These are phyloP conservation scores for Beta corolliflora DNA, from an alignment of 179 eudicot genomes.

Conservation along the genomic window DNA sequence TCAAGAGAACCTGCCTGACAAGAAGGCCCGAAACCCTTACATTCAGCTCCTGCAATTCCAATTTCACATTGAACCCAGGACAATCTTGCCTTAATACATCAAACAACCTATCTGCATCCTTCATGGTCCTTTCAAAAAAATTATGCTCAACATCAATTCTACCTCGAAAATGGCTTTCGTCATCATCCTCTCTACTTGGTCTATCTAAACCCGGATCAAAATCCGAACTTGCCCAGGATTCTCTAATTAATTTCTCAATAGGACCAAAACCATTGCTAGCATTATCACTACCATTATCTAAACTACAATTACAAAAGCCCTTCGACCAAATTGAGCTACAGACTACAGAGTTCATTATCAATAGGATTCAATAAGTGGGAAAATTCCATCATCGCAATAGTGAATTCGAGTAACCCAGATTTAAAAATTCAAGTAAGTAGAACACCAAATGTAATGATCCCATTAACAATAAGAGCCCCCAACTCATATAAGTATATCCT, in stretches of 20 bases:
- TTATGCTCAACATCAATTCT: conserved; percentile 30
- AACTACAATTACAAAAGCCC: conserved; percentile 46
- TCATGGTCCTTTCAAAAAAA: conserved; percentile 39
- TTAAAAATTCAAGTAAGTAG: conserved; percentile 20
- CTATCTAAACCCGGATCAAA: conserved; percentile 27
- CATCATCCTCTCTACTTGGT: conserved; percentile 18
- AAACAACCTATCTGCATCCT: conserved; percentile 59
- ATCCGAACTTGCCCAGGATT: conserved; percentile 38
- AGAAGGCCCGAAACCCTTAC: conserved; percentile 68
- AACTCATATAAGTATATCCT: conserved; percentile 9
- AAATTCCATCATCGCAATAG: conserved; percentile 41
- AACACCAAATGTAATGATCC: conserved; percentile 27
- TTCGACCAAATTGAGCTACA: conserved; percentile 44
- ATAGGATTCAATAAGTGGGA: conserved; percentile 23
- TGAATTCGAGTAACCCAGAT: conserved; percentile 30
- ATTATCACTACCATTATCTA: conserved; percentile 17
- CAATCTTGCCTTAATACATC: conserved; percentile 69
- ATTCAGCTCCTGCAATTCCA: conserved; percentile 48
- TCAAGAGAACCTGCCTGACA: conserved; percentile 66
- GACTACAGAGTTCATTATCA: conserved; percentile 53
- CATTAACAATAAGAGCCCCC: conserved; percentile 27
- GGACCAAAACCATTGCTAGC: conserved; percentile 41
- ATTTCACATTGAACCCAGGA: conserved; percentile 61
- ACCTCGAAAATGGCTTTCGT: conserved; percentile 20
- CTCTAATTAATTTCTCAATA: conserved; percentile 55